phyloP scores from a whole-genome alignment of 441 rosid genomes.

The Viola pubescens region DNA sequence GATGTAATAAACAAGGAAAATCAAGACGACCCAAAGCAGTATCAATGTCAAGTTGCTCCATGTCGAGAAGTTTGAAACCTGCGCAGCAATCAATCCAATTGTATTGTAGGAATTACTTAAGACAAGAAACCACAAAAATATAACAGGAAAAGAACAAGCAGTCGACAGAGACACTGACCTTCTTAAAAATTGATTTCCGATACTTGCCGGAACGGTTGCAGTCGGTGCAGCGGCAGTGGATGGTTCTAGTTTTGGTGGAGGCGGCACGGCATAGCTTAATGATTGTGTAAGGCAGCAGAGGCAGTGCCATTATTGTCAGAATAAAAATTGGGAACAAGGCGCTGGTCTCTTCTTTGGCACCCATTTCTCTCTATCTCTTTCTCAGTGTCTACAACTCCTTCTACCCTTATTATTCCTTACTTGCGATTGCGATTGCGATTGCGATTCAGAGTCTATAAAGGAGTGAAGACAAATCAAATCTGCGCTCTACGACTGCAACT shows the following conservation, averaged over 20 bases:
- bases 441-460: too few relatives aligned
- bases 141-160: not conserved
- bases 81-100: conserved; percentile 25
- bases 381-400: too few relatives aligned
- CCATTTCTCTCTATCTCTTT: conserved; percentile 33
- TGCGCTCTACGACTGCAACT: too few relatives aligned
- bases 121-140: conserved; percentile 1
- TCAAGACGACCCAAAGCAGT: conserved; percentile 78
- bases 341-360: conserved; percentile 85
- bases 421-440: too few relatives aligned
- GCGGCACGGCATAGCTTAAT: conserved; percentile 64
- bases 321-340: conserved; percentile 90
- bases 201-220: conserved; percentile 82
- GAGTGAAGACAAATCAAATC: too few relatives aligned
- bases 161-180: conserved; percentile 35
- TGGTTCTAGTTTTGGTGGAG: conserved; percentile 59
- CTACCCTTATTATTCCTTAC: too few relatives aligned
- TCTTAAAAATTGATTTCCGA: conserved; percentile 66
- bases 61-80: conserved; percentile 92
- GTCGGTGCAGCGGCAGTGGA: conserved; percentile 76
- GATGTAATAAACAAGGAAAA: conserved; percentile 80
- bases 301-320: conserved; percentile 91
- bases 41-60: conserved; percentile 83
- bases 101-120: conserved; percentile 3
- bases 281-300: conserved; percentile 82